Percentiles rank a stretch among this genome's conserved stretches.
Conservation (phyloP, 2,329 filamentous ascomycete genomes). For the Didymella exigua region DNA sequence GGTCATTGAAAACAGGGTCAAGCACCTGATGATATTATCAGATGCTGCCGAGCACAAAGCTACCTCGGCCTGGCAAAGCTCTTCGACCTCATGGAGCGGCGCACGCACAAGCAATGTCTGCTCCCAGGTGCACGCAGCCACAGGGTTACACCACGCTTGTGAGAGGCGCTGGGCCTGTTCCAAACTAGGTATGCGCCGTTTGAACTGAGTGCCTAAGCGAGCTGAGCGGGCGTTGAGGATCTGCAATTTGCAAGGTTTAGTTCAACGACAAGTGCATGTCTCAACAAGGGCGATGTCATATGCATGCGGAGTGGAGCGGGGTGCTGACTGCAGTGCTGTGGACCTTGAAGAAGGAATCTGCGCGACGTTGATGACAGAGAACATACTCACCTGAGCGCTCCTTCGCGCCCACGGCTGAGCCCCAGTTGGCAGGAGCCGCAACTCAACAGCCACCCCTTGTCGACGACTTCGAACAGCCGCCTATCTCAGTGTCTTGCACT, state of each 20-base stretch:
- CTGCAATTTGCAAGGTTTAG: background rate
- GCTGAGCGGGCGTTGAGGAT: constrained; percentile 1
- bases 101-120: constrained; percentile 9
- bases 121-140: constrained; percentile 7
- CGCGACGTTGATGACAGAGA: background rate
- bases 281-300: background rate
- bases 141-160: background rate
- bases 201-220: background rate
- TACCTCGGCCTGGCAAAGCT: constrained; percentile 10
- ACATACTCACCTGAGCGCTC: background rate
- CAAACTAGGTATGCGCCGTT: background rate
- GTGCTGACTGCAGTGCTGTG: constrained; percentile 12
- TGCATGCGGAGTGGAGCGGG: background rate
- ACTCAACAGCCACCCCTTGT: background rate
- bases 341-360: background rate
- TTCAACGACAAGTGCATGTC: background rate
- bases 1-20: background rate
- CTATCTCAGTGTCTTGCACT: too few relatives aligned
- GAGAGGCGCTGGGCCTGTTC: background rate
- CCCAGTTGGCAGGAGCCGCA: too few relatives aligned
- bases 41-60: constrained; percentile 6
- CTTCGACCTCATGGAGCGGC: background rate
- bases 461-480: too few relatives aligned
- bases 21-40: constrained; percentile 9
- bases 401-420: too few relatives aligned